phyloP scores from a whole-genome alignment of 768 basidiomycete species.

The Lactarius hatsudake region DNA sequence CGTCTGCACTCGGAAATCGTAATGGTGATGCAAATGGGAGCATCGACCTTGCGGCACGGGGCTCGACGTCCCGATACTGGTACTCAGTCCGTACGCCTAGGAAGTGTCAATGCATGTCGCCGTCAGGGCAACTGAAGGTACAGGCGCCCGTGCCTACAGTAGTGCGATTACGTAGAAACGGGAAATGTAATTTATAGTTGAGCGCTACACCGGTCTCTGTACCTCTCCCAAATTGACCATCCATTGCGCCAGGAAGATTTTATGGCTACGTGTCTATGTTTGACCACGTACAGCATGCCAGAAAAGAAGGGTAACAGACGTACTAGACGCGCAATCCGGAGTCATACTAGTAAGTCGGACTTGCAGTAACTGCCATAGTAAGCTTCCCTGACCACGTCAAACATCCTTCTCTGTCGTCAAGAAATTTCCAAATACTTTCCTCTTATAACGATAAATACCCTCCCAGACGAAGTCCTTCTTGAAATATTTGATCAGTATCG shows the following conservation, averaged over 20 bases:
- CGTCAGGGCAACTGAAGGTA: too few relatives aligned
- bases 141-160: too few relatives aligned
- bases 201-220: neutral
- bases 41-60: too few relatives aligned
- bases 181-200: neutral
- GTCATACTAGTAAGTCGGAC: neutral
- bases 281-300: neutral
- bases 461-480: constrained; percentile 19
- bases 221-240: neutral
- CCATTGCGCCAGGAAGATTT: neutral
- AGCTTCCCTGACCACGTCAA: neutral
- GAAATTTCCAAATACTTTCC: constrained; percentile 19
- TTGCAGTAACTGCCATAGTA: neutral
- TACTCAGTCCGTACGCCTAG: too few relatives aligned
- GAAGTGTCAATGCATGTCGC: too few relatives aligned
- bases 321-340: neutral
- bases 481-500: constrained; percentile 18
- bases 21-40: too few relatives aligned
- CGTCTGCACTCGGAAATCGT: too few relatives aligned
- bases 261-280: neutral
- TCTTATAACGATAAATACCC: constrained; percentile 4
- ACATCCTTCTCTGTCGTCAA: neutral
- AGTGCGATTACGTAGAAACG: neutral
- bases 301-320: neutral
- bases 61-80: too few relatives aligned